These are phyloP conservation scores for Auriscalpium vulgare DNA, from an alignment of 768 basidiomycete species.

Conservation along the genomic window DNA sequence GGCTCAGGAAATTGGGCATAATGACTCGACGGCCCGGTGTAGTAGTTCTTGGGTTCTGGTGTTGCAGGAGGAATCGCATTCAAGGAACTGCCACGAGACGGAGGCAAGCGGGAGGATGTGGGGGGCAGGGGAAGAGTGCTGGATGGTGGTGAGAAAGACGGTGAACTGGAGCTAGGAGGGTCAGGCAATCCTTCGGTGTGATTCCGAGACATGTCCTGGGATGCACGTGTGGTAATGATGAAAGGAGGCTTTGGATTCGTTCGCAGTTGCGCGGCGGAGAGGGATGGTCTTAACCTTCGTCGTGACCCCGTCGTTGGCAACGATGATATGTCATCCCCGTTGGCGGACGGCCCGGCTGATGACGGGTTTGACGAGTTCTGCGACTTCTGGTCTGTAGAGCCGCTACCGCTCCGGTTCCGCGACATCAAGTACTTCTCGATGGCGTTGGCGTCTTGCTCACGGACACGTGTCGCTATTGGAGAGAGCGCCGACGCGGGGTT, in stretches of 20 bases:
- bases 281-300: constrained; percentile 56
- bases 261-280: constrained; percentile 71
- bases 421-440: constrained; percentile 74
- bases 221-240: constrained; percentile 14
- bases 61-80: constrained; percentile 25
- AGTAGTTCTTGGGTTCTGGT: constrained; percentile 42
- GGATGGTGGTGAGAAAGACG: constrained; percentile 28
- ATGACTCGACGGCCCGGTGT: constrained; percentile 58
- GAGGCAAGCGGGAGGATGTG: constrained; percentile 44
- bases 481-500: constrained; percentile 49
- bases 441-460: constrained; percentile 78
- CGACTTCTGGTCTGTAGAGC: constrained; percentile 64
- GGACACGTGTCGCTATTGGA: constrained; percentile 73
- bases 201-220: constrained; percentile 37
- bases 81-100: constrained; percentile 43
- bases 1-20: constrained; percentile 71
- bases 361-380: constrained; percentile 44
- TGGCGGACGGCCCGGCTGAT: constrained; percentile 42
- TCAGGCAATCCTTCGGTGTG: constrained; percentile 33
- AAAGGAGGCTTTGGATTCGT: constrained; percentile 19
- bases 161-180: constrained; percentile 21
- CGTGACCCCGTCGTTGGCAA: constrained; percentile 46
- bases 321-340: constrained; percentile 47
- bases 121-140: constrained; percentile 18
- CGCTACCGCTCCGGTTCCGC: constrained; percentile 77